Evolutionary conservation across 768 basidiomycete genomes (phyloP), one percentile per base, ranked within the genome.

Genomic region (Podaxis sp.): DNA sequence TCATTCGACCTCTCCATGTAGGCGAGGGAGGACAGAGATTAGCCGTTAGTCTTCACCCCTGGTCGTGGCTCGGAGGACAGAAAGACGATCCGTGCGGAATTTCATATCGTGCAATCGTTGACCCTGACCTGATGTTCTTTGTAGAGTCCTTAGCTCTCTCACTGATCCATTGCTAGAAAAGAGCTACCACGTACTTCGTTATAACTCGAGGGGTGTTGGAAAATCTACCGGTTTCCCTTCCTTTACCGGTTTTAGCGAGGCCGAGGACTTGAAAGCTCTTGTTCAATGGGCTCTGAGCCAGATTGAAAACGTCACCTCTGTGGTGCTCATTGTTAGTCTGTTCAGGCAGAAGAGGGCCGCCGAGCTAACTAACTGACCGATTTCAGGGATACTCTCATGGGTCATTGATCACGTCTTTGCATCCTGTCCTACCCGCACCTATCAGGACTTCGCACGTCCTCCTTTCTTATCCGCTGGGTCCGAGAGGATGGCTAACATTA

Each of bases 321-420:
- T 93, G 5, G 82, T 85, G 0, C 68, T 94, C 47, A 71, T 89
- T 55, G 92, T 91, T 67, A 68, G 84, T 76, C 19, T 56, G 51
- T 50, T 25, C 36, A 24, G 4, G 22, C 19, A 17, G 13, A 15
- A 24, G 22, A 55, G 19, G 12, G 6, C 5, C 27, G 0, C 29
- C n/a, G 19, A 41, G 46, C 43, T 47, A 15, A 58, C 40, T 54
- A n/a, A n/a, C 2, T 36, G 11, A n/a, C 11, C 33, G 3, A 52
- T 15, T 33, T 27, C 55, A 92, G 90, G 90, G 91, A 4, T 94
- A 94, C 73, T 94, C 92, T 9, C 79, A 93, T 79, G 92, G 92
- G 1, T 85, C 89, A 2, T 77, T 94, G 36, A 86, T 90, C 40
- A 82, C 83, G 11, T 89, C 90, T 7, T 74, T 90, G 63, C 85